Conservation (phyloP, 1,284 basidiomycete genomes). For the Irpex rosettiformis region DNA sequence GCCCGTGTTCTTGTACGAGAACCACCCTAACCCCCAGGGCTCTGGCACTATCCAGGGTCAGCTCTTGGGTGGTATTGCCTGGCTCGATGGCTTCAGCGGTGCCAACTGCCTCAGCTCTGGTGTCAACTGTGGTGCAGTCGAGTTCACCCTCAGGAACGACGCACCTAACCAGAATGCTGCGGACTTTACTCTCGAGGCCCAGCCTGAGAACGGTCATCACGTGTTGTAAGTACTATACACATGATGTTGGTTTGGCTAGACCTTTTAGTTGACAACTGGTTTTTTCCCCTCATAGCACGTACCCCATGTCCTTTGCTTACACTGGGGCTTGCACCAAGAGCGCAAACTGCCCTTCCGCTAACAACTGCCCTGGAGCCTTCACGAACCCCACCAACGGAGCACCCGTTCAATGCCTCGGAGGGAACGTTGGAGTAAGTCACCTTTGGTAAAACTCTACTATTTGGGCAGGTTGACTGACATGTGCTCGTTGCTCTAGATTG, state of each 20-base stretch:
- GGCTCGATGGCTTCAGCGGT: slow-evolving; percentile 5
- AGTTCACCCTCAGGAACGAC: slow-evolving; percentile 10
- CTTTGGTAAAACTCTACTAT: not conserved
- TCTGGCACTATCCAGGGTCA: slow-evolving; percentile 2
- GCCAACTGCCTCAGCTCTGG: slow-evolving; percentile 9
- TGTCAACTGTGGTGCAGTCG: slow-evolving; percentile 10
- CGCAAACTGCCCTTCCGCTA: slow-evolving; percentile 1
- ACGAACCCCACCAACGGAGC: slow-evolving; percentile 2
- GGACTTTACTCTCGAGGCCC: slow-evolving; percentile 3
- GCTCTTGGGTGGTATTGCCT: slow-evolving; percentile 7
- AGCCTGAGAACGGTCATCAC: not conserved
- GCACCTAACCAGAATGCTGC: slow-evolving; percentile 8
- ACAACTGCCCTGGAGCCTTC: slow-evolving; percentile 8
- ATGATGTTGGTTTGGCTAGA: not conserved
- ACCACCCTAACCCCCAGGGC: not conserved
- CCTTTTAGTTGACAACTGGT: not conserved
- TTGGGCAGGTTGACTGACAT: not conserved
- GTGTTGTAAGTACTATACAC: not conserved
- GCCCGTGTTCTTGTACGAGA: not conserved
- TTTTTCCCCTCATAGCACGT: not conserved
- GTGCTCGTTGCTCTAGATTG: not conserved
- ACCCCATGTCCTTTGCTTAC: slow-evolving; percentile 4
- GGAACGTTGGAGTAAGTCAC: not conserved
- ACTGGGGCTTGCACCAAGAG: slow-evolving; percentile 1
- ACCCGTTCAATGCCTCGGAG: not conserved